Evolutionary conservation across 148 eudicot genomes (phyloP), one percentile per base, ranked within the genome.

Genomic region (Rhododendron ferrugineum): DNA sequence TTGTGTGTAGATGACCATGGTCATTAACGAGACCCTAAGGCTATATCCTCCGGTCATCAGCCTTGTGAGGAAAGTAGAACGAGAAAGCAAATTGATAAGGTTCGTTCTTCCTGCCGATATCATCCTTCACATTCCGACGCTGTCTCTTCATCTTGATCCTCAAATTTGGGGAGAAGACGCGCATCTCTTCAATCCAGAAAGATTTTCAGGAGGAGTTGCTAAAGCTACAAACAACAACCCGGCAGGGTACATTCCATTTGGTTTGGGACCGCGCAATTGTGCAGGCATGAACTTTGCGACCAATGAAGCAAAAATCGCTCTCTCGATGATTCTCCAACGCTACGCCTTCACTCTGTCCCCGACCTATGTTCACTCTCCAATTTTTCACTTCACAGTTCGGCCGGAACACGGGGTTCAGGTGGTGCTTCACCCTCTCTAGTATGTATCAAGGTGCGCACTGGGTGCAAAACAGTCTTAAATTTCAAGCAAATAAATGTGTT

Each of bases 241-340:
- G 49, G 49, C 49, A 7, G 49, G 9, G 11, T 46, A 46, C 49
- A 7, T 46, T 7, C 49, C 49, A 0, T 46, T 46, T 46, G 49
- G 49, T 46, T 0, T 46, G 11, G 49, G 49, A 46, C 49, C 49
- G 2, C 11, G 49, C 49, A 46, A 46, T 1, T 46, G 49, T 2
- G 49, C 11, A 5, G 91, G 91, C 15, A 32, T 88, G 50, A 82
- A 66, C 42, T 82, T 82, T 28, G 84, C 77, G 16, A 82, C 44
- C 30, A 82, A 64, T 37, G 76, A 64, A 66, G 54, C 77, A 18
- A 54, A 54, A 54, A 54, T 54, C 6, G 23, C 60, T 54, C 60
- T 54, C 60, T 54, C 60, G 6, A 64, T 82, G 77, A 66, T 82
- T 44, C 56, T 82, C 40, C 76, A 82, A 5, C 42, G 84, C n/a